Evolutionary conservation across 2,329 filamentous ascomycete genomes (phyloP).

Genomic region (Cercospora zeina): DNA sequence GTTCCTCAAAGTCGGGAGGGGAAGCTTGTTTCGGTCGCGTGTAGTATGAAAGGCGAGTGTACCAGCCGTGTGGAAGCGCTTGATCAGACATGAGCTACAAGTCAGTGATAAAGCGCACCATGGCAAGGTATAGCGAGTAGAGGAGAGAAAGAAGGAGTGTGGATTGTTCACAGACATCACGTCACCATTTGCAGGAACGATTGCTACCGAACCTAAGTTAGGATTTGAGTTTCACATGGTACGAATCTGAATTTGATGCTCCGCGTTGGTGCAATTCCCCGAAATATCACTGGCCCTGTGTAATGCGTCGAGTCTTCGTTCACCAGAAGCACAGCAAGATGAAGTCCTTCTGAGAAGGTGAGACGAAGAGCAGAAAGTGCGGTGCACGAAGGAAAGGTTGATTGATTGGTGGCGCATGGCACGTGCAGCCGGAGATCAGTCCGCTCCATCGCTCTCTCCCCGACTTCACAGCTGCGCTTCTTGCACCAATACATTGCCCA

Average conservation of each 20-base stretch:
- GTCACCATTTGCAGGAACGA: conserved; percentile 26
- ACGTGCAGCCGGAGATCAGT: not conserved
- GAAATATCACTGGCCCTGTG: not conserved
- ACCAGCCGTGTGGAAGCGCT: conserved; percentile 16
- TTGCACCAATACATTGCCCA: not conserved
- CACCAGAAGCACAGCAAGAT: not conserved
- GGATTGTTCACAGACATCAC: conserved; percentile 8
- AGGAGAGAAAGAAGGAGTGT: not conserved
- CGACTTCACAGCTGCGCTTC: not conserved
- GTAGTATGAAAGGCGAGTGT: conserved; percentile 20
- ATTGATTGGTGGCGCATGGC: not conserved
- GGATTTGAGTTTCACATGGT: conserved; percentile 1
- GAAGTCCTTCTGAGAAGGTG: not conserved
- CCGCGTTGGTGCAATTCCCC: not conserved
- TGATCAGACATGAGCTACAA: conserved; percentile 11
- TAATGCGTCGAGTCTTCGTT: not conserved
- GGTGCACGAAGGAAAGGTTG: not conserved
- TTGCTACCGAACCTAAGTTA: conserved; percentile 3
- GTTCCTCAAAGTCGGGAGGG: not conserved
- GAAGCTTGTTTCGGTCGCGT: conserved; percentile 7
- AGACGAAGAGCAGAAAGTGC: not conserved
- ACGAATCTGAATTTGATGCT: not conserved
- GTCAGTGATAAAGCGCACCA: not conserved
- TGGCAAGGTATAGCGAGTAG: conserved; percentile 3
- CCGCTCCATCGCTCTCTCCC: not conserved